Percentiles rank a stretch among this genome's conserved stretches.
phyloP scores from a whole-genome alignment of 768 basidiomycete genomes.

The Phaffia tasmanica region DNA sequence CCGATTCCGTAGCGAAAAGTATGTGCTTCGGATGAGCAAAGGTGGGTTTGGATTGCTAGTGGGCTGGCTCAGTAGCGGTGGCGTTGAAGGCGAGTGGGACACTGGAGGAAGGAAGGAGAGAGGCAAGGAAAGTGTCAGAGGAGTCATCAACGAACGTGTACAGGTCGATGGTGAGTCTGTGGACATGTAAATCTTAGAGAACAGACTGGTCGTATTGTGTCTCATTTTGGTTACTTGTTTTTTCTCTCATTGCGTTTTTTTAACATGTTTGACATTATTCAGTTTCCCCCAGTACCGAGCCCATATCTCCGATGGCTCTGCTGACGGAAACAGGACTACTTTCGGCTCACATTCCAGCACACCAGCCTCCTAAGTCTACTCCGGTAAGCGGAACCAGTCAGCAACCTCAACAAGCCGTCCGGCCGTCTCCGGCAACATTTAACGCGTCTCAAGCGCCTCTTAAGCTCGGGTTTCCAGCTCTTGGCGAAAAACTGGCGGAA shows the following conservation, averaged over 20 bases:
- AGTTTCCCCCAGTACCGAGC: slow-evolving; percentile 64
- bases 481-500: slow-evolving; percentile 63
- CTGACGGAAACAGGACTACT: slow-evolving; percentile 55
- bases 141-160: slow-evolving; percentile 86
- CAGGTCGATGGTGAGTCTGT: slow-evolving; percentile 64
- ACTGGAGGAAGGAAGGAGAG: slow-evolving; percentile 73
- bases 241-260: background rate
- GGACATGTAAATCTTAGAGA: background rate
- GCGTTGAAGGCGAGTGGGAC: slow-evolving; percentile 62
- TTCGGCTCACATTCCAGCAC: slow-evolving; percentile 54
- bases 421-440: slow-evolving; percentile 57
- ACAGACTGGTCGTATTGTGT: background rate
- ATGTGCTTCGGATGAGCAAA: slow-evolving; percentile 74
- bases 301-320: slow-evolving; percentile 31
- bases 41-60: slow-evolving; percentile 84
- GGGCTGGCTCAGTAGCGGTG: slow-evolving; percentile 86
- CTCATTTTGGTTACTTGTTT: background rate
- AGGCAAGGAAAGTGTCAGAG: slow-evolving; percentile 79
- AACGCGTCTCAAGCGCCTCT: slow-evolving; percentile 65
- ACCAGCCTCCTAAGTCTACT: slow-evolving; percentile 42
- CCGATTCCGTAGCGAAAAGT: slow-evolving; percentile 80
- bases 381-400: background rate
- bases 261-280: slow-evolving; percentile 4
- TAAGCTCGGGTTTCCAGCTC: slow-evolving; percentile 72
- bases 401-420: slow-evolving; percentile 3